Percentiles rank a stretch among this genome's conserved stretches.
phyloP scores from a whole-genome alignment of 2,329 filamentous ascomycete genomes.

The Phialemonium atrogriseum region DNA sequence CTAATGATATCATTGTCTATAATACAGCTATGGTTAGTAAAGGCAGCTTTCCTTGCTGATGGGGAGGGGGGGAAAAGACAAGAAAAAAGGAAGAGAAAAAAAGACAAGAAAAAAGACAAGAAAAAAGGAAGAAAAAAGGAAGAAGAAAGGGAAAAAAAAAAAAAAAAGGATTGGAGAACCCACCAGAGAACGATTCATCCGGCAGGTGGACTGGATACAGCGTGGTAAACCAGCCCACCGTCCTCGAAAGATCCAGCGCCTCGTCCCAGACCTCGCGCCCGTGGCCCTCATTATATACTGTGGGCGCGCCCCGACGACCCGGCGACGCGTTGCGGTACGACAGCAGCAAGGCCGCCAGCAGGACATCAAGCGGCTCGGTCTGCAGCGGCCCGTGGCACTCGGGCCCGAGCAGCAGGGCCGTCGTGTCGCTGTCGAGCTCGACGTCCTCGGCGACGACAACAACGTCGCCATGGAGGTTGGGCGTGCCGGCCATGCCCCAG shows the following conservation, averaged over 20 bases:
- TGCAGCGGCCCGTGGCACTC: conserved; percentile 19
- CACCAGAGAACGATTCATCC: conserved; percentile 10
- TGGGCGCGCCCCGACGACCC: conserved; percentile 19
- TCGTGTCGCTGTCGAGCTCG: conserved; percentile 11
- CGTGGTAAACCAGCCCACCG: conserved; percentile 38
- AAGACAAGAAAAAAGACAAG: too few species aligned
- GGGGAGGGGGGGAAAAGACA: too few species aligned
- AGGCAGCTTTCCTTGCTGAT: too few species aligned
- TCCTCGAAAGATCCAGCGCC: conserved; percentile 25
- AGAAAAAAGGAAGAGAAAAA: too few species aligned
- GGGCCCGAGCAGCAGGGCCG: conserved; percentile 26
- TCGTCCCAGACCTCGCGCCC: conserved; percentile 28
- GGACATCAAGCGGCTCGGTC: conserved; percentile 28
- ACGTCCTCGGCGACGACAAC: conserved; percentile 5
- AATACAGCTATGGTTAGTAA: neutral
- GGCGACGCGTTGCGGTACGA: conserved; percentile 24
- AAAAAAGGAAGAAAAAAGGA: neutral
- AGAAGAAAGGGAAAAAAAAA: neutral
- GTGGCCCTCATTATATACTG: conserved; percentile 31
- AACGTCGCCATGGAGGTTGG: conserved; percentile 13
- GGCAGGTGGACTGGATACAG: conserved; percentile 22
- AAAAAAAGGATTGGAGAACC: neutral
- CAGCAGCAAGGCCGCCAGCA: conserved; percentile 23
- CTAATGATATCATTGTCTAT: conserved; percentile 10
- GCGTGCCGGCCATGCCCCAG: conserved; percentile 15